phyloP scores from a whole-genome alignment of 768 basidiomycete genomes.

The Tulasnella sp. region DNA sequence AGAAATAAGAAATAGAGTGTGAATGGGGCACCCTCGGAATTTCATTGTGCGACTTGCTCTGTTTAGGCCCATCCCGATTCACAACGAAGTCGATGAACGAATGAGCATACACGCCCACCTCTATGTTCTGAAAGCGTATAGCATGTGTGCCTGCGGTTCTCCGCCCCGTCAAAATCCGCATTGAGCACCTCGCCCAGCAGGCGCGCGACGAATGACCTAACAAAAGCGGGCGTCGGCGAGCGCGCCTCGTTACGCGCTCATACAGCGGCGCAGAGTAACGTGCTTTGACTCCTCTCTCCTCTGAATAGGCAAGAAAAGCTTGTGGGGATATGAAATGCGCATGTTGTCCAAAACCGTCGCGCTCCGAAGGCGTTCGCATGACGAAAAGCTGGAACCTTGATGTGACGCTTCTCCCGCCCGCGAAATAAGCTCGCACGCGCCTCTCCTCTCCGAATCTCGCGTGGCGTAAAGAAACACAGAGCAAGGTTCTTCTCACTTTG shows the following conservation, averaged over 20 bases:
- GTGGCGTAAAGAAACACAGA: background rate
- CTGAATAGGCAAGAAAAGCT: background rate
- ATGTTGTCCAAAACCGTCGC: background rate
- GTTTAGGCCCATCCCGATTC: background rate
- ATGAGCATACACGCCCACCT: background rate
- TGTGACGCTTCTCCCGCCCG: background rate
- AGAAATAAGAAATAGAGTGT: background rate
- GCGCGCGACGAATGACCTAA: background rate
- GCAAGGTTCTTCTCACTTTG: background rate
- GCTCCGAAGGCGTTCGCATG: background rate
- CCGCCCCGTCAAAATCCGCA: slow-evolving; percentile 2
- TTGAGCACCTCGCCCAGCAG: background rate
- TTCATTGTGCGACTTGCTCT: slow-evolving; percentile 3
- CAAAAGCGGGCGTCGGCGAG: background rate
- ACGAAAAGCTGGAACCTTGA: background rate
- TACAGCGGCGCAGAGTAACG: background rate
- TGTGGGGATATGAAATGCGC: background rate
- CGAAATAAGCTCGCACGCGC: background rate
- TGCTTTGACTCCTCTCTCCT: background rate
- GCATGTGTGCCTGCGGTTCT: background rate
- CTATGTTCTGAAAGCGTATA: background rate
- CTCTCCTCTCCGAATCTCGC: too few relatives aligned
- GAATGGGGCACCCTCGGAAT: background rate
- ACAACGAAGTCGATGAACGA: background rate
- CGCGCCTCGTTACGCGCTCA: background rate